These are phyloP conservation scores for Aspergillus biplanus DNA, from an alignment of 495 filamentous ascomycete species.

Conservation along the genomic window DNA sequence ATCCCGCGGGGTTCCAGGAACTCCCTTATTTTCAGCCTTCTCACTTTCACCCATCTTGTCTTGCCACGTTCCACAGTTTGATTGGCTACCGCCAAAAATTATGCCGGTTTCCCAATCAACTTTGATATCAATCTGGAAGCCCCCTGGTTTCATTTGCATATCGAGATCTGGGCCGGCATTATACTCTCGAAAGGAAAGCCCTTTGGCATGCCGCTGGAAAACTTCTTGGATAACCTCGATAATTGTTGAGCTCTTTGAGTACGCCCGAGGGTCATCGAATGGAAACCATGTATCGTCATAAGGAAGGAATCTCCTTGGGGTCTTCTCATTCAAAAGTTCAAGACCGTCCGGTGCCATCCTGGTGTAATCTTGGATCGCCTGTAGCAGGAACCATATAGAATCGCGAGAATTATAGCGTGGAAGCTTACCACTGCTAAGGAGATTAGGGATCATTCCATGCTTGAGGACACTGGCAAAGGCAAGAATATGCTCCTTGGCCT, in stretches of 20 bases:
- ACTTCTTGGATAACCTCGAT: conserved; percentile 92
- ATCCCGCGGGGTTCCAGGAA: conserved; percentile 95
- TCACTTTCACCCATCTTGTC: conserved; percentile 99
- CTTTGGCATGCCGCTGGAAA: conserved; percentile 85
- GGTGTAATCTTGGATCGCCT: conserved; percentile 92
- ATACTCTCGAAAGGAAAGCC: conserved; percentile 90
- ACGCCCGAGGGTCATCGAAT: conserved; percentile 78
- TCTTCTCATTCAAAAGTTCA: conserved; percentile 71
- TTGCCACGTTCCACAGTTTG: conserved; percentile 99
- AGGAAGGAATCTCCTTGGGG: conserved; percentile 87
- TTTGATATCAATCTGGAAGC: conserved; percentile 87
- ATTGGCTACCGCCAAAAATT: conserved; percentile 90
- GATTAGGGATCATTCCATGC: conserved; percentile 98
- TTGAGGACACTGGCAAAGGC: conserved; percentile 97
- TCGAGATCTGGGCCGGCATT: conserved; percentile 89
- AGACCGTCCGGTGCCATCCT: conserved; percentile 80
- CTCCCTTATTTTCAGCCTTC: conserved; percentile 86
- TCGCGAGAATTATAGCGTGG: conserved; percentile 97
- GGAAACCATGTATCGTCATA: conserved; percentile 94
- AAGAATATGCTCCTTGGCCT: conserved; percentile 90
- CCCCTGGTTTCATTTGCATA: conserved; percentile 88
- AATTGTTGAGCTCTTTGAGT: conserved; percentile 78
- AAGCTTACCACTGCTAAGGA: conserved; percentile 81
- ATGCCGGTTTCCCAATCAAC: conserved; percentile 94
- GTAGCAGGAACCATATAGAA: conserved; percentile 96